Evolutionary conservation across 1,284 basidiomycete genomes (phyloP).

Genomic region (Sporisorium iseilematis-ciliati): DNA sequence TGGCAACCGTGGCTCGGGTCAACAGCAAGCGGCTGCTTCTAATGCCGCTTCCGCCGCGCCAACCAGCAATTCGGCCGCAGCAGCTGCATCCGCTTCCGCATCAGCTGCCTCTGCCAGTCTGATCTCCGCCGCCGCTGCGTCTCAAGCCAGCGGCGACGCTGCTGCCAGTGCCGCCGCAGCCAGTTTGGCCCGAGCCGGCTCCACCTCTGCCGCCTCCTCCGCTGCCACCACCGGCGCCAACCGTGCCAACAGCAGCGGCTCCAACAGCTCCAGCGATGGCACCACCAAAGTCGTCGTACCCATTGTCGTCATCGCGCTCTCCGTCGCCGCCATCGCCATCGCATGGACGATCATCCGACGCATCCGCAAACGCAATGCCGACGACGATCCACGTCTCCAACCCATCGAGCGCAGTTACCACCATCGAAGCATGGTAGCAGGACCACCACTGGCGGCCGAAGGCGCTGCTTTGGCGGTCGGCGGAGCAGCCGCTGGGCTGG

Average conservation of each 20-base stretch:
- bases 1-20: constrained; percentile 6
- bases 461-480: constrained; percentile 45
- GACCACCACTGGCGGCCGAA: constrained; percentile 16
- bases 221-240: constrained; percentile 25
- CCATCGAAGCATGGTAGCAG: constrained; percentile 24
- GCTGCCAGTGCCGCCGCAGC: constrained; percentile 27
- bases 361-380: constrained; percentile 15
- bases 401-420: constrained; percentile 26
- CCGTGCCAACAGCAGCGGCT: constrained; percentile 31
- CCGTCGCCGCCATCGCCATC: constrained; percentile 33
- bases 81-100: constrained; percentile 26
- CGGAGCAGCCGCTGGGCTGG: constrained; percentile 34
- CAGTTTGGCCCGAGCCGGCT: background rate
- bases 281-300: constrained; percentile 52
- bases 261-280: constrained; percentile 23
- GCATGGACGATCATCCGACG: constrained; percentile 36
- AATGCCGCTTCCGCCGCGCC: constrained; percentile 14
- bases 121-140: constrained; percentile 28
- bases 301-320: constrained; percentile 45
- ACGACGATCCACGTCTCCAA: constrained; percentile 27
- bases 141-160: constrained; percentile 18
- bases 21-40: constrained; percentile 21
- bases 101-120: constrained; percentile 29
- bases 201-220: constrained; percentile 4
- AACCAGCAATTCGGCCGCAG: constrained; percentile 14